These are phyloP conservation scores for Zasmidium angulare DNA, from an alignment of 2,329 filamentous ascomycete genomes.

Conservation along the genomic window DNA sequence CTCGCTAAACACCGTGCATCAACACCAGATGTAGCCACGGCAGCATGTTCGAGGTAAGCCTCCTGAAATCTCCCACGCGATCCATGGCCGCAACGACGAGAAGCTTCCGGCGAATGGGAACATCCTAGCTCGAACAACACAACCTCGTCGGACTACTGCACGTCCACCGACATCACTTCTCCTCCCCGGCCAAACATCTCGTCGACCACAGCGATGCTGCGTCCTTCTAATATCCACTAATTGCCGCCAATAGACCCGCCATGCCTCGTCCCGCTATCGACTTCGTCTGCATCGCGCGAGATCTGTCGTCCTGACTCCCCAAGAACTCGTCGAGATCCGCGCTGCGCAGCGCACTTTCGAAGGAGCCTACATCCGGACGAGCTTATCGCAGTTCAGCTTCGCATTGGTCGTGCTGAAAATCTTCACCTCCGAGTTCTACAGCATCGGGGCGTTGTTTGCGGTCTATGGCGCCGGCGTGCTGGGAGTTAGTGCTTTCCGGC, in stretches of 20 bases:
- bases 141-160: background rate
- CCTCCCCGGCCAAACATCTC: background rate
- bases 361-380: conserved; percentile 93
- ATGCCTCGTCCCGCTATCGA: conserved; percentile 72
- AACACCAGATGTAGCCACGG: background rate
- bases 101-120: too few relatives aligned
- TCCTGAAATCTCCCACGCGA: background rate
- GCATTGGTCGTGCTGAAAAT: conserved; percentile 93
- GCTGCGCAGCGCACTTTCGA: conserved; percentile 96
- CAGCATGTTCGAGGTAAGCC: conserved; percentile 30
- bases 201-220: background rate
- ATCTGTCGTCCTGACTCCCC: conserved; percentile 75
- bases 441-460: conserved; percentile 86
- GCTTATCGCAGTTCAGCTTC: conserved; percentile 92
- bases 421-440: conserved; percentile 95
- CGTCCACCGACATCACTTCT: too few relatives aligned
- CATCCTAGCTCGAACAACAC: background rate
- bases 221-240: background rate
- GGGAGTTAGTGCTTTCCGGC: conserved; percentile 77
- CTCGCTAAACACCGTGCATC: too few relatives aligned
- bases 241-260: conserved; percentile 43
- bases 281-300: conserved; percentile 80
- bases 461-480: conserved; percentile 85
- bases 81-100: too few relatives aligned
- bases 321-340: conserved; percentile 90